These are phyloP conservation scores for Fusarium aywerte DNA, from an alignment of 2,329 filamentous ascomycete genomes.

Conservation along the genomic window DNA sequence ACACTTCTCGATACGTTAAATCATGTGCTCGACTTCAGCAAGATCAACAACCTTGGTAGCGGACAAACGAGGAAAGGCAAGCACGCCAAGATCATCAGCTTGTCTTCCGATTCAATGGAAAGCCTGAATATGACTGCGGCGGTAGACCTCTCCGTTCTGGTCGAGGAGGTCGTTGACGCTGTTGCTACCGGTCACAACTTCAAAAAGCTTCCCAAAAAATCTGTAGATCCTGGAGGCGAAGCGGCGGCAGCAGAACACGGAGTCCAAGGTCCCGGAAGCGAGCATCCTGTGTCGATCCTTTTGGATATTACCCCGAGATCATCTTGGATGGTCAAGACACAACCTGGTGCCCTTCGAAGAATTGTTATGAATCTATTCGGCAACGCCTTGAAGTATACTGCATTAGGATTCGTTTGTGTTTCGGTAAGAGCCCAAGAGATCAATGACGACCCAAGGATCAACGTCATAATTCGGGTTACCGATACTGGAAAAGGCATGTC, in stretches of 20 bases:
- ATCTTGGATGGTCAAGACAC: slow-evolving; percentile 63
- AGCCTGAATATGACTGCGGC: slow-evolving; percentile 48
- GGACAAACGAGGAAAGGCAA: slow-evolving; percentile 39
- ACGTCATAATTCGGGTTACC: slow-evolving; percentile 59
- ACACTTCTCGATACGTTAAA: slow-evolving; percentile 62
- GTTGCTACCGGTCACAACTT: slow-evolving; percentile 54
- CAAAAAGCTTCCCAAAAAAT: slow-evolving; percentile 37
- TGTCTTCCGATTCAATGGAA: slow-evolving; percentile 47
- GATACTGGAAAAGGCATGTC: slow-evolving; percentile 75
- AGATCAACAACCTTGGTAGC: slow-evolving; percentile 52
- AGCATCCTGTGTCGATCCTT: slow-evolving; percentile 57
- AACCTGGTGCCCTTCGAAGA: slow-evolving; percentile 62
- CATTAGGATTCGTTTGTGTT: slow-evolving; percentile 61
- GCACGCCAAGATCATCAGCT: slow-evolving; percentile 36
- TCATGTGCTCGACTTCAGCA: slow-evolving; percentile 59
- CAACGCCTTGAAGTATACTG: slow-evolving; percentile 72
- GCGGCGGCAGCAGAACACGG: not conserved
- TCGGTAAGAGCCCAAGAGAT: slow-evolving; percentile 45
- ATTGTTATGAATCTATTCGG: slow-evolving; percentile 72
- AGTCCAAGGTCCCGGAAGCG: slow-evolving; percentile 28
- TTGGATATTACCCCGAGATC: slow-evolving; percentile 60
- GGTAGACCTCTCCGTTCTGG: slow-evolving; percentile 49
- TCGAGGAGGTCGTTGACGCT: slow-evolving; percentile 55
- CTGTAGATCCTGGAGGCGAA: slow-evolving; percentile 10
- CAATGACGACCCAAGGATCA: slow-evolving; percentile 34